A percentile compares a stretch with the other conserved stretches of the same genome.
Conservation (phyloP, 495 filamentous ascomycete species). For the Rostrohypoxylon terebratum region DNA sequence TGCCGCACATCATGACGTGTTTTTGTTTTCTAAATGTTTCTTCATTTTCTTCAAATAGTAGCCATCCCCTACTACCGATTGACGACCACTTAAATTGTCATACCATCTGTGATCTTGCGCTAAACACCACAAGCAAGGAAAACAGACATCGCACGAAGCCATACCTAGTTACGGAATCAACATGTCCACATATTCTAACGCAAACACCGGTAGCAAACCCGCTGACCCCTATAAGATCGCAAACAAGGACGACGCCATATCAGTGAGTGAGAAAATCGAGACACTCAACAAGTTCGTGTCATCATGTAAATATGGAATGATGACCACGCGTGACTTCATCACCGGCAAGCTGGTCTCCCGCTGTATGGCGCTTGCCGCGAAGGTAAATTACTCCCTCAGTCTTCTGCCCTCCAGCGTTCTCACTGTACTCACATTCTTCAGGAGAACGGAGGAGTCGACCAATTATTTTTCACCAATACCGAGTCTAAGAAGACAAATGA, state of each 20-base stretch:
- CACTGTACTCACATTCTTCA: background rate
- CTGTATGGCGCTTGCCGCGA: conserved; percentile 90
- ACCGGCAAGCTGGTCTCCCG: conserved; percentile 76
- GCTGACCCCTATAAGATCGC: conserved; percentile 84
- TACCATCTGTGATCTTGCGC: no score
- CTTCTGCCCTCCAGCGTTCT: background rate
- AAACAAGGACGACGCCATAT: conserved; percentile 71
- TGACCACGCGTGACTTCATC: conserved; percentile 69
- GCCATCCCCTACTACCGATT: background rate
- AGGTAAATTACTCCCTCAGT: conserved; percentile 59
- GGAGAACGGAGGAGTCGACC: conserved; percentile 82
- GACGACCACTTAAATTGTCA: no score
- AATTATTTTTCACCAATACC: conserved; percentile 94
- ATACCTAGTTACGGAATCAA: conserved; percentile 3
- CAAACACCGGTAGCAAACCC: conserved; percentile 64
- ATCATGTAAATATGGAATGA: conserved; percentile 80
- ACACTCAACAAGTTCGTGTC: conserved; percentile 76
- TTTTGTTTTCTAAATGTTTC: background rate
- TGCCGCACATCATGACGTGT: background rate
- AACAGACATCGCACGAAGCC: background rate
- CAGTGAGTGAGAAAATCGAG: conserved; percentile 80
- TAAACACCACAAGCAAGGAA: background rate
- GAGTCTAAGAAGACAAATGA: conserved; percentile 92
- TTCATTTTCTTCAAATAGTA: conserved; percentile 14
- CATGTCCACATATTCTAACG: conserved; percentile 64